Conservation (phyloP, 108 stramenopile species). For the Mediolabrus comicus region DNA sequence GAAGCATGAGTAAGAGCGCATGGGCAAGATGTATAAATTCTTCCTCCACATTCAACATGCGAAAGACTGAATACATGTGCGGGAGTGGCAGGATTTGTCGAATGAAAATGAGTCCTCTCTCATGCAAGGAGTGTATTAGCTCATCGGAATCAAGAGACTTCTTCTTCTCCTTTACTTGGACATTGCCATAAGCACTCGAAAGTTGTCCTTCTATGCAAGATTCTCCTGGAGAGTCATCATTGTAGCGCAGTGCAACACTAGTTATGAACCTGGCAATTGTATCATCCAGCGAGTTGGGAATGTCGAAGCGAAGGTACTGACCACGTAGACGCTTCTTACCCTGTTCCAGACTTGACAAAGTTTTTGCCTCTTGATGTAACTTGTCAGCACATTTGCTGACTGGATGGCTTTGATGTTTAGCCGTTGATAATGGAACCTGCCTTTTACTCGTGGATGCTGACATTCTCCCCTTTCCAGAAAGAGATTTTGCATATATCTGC, state of each 20-base stretch:
- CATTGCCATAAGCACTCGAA: neutral
- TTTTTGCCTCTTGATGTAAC: conserved; percentile 7
- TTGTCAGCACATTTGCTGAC: neutral
- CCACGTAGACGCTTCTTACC: conserved; percentile 6
- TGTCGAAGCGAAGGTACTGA: conserved; percentile 26
- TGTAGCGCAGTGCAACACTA: conserved; percentile 17
- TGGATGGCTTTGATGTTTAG: neutral
- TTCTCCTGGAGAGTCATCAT: conserved; percentile 3
- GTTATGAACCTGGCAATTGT: conserved; percentile 15
- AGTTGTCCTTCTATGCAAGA: conserved; percentile 7
- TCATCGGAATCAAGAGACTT: conserved; percentile 7
- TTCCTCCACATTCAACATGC: neutral
- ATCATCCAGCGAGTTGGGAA: conserved; percentile 26
- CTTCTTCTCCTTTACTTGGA: neutral
- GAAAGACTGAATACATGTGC: neutral
- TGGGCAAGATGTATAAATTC: conserved; percentile 13
- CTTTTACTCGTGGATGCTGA: neutral
- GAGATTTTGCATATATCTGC: neutral
- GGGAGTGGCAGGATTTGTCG: conserved; percentile 24
- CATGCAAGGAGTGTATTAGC: conserved; percentile 12
- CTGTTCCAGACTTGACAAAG: neutral
- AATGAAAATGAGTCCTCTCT: conserved; percentile 14
- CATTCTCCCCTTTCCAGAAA: neutral
- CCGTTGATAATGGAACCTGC: too few relatives aligned
- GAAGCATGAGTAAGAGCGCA: conserved; percentile 2